Evolutionary conservation across 345 rosid genomes (phyloP), one percentile per base, ranked within the genome.

Genomic region (Heritiera fomes): DNA sequence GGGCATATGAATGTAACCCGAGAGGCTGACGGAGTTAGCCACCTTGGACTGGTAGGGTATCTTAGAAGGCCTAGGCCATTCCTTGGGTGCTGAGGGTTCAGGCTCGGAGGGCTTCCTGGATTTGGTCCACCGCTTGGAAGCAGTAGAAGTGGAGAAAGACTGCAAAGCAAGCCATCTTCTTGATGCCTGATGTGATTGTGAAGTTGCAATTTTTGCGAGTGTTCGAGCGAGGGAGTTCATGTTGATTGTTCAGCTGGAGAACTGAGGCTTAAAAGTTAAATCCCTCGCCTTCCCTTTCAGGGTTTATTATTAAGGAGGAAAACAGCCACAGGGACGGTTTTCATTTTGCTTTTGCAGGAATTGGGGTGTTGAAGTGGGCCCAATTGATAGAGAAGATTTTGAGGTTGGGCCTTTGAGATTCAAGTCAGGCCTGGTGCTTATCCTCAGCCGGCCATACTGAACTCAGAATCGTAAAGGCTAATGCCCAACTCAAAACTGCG

Each of bases 11-110:
- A 92, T 81, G 71, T 76, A 82, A 15, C 94, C 97, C 43, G 85
- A 85, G 59, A 92, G 77, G 75, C 82, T 80, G 10, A 89, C 77
- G 4, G 89, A 87, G 49, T 92, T 92, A 7, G 90, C 83, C 62
- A 86, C 91, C 87, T 90, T 89, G 34, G 89, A 76, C 80, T 92
- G 97, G 79, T 85, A 92, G 13, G 94, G 94, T 50, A 92, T 85
- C 81, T 77, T 86, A 53, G 58, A 71, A 47, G 97, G 97, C 82
- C 81, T 88, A 38, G 87, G 87, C 85, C 83, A 81, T n/a, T 82
- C 85, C 12, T 18, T 43, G 7, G 52, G 47, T 32, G 34, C 7
- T 4, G 66, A 1, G 38, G 75, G 11, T 75, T 78, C 40, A 20
- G 71, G 20, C 47, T 8, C 65, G 78, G 79, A 28, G 70, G 60